A percentile compares a stretch with the other conserved stretches of the same genome.
Evolutionary conservation across 495 filamentous ascomycete genomes (phyloP).

Genomic region (Clavariopsis aquatica): DNA sequence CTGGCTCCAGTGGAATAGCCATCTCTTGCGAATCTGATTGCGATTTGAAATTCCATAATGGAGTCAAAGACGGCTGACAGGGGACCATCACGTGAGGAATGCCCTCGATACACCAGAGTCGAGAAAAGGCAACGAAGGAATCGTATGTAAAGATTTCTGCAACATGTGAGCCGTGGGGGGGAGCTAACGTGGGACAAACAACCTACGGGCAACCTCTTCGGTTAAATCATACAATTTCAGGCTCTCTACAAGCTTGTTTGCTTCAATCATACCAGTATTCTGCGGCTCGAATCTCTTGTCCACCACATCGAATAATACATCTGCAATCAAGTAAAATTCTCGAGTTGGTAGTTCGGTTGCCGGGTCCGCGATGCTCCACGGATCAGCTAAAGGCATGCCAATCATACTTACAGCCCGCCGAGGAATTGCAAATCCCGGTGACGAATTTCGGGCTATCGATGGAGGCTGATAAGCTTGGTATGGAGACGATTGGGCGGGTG

Average conservation of each 20-base stretch:
- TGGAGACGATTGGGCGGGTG: neutral
- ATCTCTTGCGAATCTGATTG: constrained; percentile 17
- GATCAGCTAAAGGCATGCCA: constrained; percentile 25
- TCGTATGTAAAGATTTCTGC: constrained; percentile 31
- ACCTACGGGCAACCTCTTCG: constrained; percentile 33
- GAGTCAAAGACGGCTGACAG: constrained; percentile 13
- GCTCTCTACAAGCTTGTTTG: constrained; percentile 31
- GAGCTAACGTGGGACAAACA: neutral
- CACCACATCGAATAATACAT: constrained; percentile 32
- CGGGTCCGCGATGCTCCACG: constrained; percentile 33
- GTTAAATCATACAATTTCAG: constrained; percentile 27
- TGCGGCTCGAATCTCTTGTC: constrained; percentile 32
- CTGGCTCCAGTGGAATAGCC: constrained; percentile 1
- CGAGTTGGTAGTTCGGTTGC: constrained; percentile 30
- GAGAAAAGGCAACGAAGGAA: constrained; percentile 20
- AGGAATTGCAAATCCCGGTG: constrained; percentile 21
- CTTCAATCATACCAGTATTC: constrained; percentile 34
- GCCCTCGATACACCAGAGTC: constrained; percentile 30
- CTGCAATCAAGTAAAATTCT: constrained; percentile 35
- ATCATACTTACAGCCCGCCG: constrained; percentile 33
- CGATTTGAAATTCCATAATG: constrained; percentile 24
- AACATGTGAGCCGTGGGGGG: constrained; percentile 1
- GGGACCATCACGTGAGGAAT: constrained; percentile 37
- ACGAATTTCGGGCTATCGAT: neutral
- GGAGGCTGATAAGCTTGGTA: constrained; percentile 32